Percentiles rank a stretch among this genome's conserved stretches.
These are phyloP conservation scores for Neofusicoccum ribis DNA, from an alignment of 2,329 filamentous ascomycete species.

Conservation along the genomic window DNA sequence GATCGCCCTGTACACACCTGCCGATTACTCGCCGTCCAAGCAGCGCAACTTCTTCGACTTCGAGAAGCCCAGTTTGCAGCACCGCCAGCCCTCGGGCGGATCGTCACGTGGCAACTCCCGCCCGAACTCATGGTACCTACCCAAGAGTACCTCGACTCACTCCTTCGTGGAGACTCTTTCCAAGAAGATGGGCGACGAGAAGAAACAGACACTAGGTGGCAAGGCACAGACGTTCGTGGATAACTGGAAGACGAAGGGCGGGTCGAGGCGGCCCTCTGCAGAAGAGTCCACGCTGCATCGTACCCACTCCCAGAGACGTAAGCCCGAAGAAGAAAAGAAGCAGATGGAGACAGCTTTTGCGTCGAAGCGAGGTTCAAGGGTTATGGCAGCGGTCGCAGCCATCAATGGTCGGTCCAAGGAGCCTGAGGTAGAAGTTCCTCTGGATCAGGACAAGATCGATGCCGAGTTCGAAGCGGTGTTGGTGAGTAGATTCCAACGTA, in stretches of 20 bases:
- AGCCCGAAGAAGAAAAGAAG: constrained; percentile 14
- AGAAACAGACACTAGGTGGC: constrained; percentile 24
- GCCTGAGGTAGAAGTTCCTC: constrained; percentile 31
- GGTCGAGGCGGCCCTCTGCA: constrained; percentile 15
- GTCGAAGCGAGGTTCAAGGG: constrained; percentile 52
- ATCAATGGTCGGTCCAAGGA: constrained; percentile 57
- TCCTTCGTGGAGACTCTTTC: constrained; percentile 42
- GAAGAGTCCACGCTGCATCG: constrained; percentile 9
- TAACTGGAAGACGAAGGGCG: constrained; percentile 15
- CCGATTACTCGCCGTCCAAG: constrained; percentile 60
- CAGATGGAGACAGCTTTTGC: constrained; percentile 27
- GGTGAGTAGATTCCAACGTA: constrained; percentile 50
- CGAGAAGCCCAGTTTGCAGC: constrained; percentile 46
- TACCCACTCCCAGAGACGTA: constrained; percentile 9
- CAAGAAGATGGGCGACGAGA: constrained; percentile 37
- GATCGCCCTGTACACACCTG: constrained; percentile 59
- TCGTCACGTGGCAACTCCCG: constrained; percentile 38
- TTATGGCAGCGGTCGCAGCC: constrained; percentile 65
- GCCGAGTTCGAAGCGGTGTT: constrained; percentile 63
- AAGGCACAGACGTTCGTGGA: constrained; percentile 18
- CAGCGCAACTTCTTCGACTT: constrained; percentile 62
- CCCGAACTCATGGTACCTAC: constrained; percentile 54
- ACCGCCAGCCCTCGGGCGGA: constrained; percentile 18
- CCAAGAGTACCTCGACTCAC: constrained; percentile 42
- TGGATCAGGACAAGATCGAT: constrained; percentile 59